phyloP scores from a whole-genome alignment of 2,329 filamentous ascomycete species.

The Metarhizium guizhouense region DNA sequence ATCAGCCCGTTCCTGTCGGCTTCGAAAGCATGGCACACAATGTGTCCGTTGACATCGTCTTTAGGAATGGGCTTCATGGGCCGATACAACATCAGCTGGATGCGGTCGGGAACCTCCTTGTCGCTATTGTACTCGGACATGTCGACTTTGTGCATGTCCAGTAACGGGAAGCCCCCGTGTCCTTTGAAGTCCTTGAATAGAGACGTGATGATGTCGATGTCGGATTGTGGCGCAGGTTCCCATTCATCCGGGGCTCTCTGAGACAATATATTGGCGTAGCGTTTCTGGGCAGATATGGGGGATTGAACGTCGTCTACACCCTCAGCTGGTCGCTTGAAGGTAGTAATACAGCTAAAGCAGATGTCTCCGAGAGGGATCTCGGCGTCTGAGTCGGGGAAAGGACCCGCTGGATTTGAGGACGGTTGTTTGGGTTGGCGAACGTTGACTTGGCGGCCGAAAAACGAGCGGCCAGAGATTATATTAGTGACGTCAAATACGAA shows the following conservation, averaged over 20 bases:
- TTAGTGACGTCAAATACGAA: conserved; percentile 42
- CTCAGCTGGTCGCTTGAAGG: conserved; percentile 36
- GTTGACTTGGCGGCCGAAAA: conserved; percentile 40
- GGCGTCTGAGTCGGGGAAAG: conserved; percentile 31
- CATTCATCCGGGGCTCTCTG: conserved; percentile 29
- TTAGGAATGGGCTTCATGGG: conserved; percentile 32
- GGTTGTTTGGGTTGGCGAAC: conserved; percentile 36
- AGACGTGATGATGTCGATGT: conserved; percentile 31
- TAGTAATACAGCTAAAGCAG: conserved; percentile 42
- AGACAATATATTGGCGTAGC: conserved; percentile 32
- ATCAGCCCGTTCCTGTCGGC: conserved; percentile 46
- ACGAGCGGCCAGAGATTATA: conserved; percentile 35
- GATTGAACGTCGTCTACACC: conserved; percentile 30
- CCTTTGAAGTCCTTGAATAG: conserved; percentile 17
- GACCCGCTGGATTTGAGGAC: conserved; percentile 24
- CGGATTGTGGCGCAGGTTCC: conserved; percentile 35
- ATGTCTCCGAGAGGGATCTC: conserved; percentile 28
- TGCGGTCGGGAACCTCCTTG: conserved; percentile 32
- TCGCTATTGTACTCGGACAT: conserved; percentile 35
- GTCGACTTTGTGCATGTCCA: conserved; percentile 48
- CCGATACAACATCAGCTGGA: conserved; percentile 42
- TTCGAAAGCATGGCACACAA: conserved; percentile 40
- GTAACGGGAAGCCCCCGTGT: conserved; percentile 36
- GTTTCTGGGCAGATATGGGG: conserved; percentile 26
- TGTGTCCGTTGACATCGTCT: conserved; percentile 34